A percentile compares a stretch with the other conserved stretches of the same genome.
Conservation (phyloP, 176 grass and related monocot species). For the Lolium multiflorum region DNA sequence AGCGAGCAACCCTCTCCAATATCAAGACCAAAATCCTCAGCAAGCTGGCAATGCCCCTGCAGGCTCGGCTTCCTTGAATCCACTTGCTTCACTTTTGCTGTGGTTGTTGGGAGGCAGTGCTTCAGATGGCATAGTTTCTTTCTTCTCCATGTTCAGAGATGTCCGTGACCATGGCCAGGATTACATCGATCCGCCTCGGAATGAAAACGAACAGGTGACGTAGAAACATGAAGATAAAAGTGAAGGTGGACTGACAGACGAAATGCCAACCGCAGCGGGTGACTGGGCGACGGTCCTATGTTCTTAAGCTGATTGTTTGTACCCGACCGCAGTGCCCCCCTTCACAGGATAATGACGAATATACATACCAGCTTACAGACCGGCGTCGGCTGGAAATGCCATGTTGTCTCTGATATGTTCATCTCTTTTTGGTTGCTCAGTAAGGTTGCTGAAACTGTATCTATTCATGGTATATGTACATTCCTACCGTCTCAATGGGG, state of each 20-base stretch:
- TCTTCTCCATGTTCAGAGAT: constrained; percentile 94
- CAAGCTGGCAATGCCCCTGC: constrained; percentile 53
- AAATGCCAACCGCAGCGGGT: not conserved
- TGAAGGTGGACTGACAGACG: not conserved
- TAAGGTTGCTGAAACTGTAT: constrained; percentile 42
- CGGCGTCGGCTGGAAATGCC: constrained; percentile 37
- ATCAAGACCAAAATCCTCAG: constrained; percentile 51
- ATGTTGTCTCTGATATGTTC: constrained; percentile 35
- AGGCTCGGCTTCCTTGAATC: constrained; percentile 58
- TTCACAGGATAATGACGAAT: constrained; percentile 62
- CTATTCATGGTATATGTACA: constrained; percentile 45
- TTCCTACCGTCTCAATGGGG: constrained; percentile 49
- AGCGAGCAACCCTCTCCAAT: constrained; percentile 32
- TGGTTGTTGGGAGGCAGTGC: constrained; percentile 80
- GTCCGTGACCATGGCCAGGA: constrained; percentile 75
- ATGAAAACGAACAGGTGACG: constrained; percentile 74
- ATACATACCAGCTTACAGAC: constrained; percentile 45
- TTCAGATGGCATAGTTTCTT: constrained; percentile 93
- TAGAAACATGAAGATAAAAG: constrained; percentile 36
- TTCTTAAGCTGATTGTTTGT: constrained; percentile 10
- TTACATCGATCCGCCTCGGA: constrained; percentile 50
- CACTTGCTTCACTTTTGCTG: constrained; percentile 73
- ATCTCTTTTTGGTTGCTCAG: constrained; percentile 28
- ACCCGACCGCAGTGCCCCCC: not conserved
- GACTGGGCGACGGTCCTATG: not conserved